These are phyloP conservation scores for Candida smagusa DNA, from an alignment of 1,139 yeast genomes.

Conservation along the genomic window DNA sequence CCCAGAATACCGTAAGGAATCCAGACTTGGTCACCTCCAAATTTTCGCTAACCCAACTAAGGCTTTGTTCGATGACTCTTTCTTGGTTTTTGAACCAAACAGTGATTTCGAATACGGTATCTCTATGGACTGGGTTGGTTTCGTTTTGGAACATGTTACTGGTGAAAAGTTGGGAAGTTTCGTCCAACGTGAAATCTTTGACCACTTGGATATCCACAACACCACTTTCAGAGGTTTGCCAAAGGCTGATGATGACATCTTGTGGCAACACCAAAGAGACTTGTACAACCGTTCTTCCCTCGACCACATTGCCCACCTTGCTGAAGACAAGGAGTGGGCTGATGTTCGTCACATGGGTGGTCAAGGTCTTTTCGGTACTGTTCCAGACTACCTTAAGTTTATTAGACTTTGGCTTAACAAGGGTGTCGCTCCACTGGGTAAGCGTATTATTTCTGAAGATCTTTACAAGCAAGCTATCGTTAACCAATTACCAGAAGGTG, in stretches of 20 bases:
- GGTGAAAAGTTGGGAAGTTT: slow-evolving; percentile 43
- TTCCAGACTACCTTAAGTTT: slow-evolving; percentile 41
- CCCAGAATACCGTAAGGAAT: slow-evolving; percentile 12
- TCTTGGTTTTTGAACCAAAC: slow-evolving; percentile 51
- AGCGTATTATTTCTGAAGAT: slow-evolving; percentile 25
- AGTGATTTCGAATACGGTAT: slow-evolving; percentile 50
- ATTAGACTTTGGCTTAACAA: slow-evolving; percentile 42
- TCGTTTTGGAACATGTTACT: slow-evolving; percentile 39
- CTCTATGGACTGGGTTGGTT: slow-evolving; percentile 52
- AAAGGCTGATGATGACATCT: neutral
- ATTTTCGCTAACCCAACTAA: slow-evolving; percentile 17
- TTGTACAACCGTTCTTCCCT: neutral
- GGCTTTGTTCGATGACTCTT: slow-evolving; percentile 26
- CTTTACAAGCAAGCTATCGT: slow-evolving; percentile 30
- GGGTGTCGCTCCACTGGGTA: slow-evolving; percentile 40
- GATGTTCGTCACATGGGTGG: slow-evolving; percentile 41
- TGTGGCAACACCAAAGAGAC: slow-evolving; percentile 1
- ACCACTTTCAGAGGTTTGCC: slow-evolving; percentile 1
- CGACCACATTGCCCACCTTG: neutral
- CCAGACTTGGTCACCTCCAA: slow-evolving; percentile 18
- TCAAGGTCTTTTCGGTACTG: slow-evolving; percentile 44
- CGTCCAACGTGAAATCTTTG: slow-evolving; percentile 35
- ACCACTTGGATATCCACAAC: slow-evolving; percentile 39
- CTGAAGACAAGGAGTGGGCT: neutral
- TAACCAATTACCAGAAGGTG: slow-evolving; percentile 33